Percentiles rank a stretch among this genome's conserved stretches.
These are phyloP conservation scores for Chlorophyllum brunneum DNA, from an alignment of 768 basidiomycete genomes.

Conservation along the genomic window DNA sequence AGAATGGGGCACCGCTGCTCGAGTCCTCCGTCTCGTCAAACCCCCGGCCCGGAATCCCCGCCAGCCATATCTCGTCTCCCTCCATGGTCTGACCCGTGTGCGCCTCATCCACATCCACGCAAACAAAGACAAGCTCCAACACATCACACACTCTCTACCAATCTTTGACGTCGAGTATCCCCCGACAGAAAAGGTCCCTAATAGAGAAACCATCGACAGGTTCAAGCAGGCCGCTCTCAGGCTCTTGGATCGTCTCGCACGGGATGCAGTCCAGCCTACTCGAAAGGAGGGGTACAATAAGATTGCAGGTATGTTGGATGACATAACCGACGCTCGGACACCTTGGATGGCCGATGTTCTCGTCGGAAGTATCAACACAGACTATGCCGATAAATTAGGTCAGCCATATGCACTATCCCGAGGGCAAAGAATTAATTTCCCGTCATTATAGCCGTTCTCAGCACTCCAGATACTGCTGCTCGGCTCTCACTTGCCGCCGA, in stretches of 20 bases:
- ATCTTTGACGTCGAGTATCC: conserved; percentile 47
- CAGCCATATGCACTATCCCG: conserved; percentile 20
- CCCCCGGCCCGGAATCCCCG: conserved; percentile 51
- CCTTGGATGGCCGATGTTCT: conserved; percentile 80
- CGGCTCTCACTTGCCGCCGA: conserved; percentile 66
- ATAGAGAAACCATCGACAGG: conserved; percentile 51
- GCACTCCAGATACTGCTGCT: conserved; percentile 53
- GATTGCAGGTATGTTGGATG: conserved; percentile 69
- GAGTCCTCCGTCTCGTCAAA: conserved; percentile 65
- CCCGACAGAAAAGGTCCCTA: conserved; percentile 41
- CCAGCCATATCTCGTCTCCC: conserved; percentile 63
- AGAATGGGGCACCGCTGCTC: conserved; percentile 67
- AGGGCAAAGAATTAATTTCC: neutral
- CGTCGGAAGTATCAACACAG: conserved; percentile 57
- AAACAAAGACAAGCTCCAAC: conserved; percentile 23
- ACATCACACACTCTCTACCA: conserved; percentile 26
- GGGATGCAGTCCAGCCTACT: conserved; percentile 42
- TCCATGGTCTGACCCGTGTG: conserved; percentile 70
- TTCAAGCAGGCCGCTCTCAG: conserved; percentile 69
- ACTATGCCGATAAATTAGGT: conserved; percentile 74
- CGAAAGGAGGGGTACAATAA: conserved; percentile 67
- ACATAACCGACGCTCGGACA: conserved; percentile 57
- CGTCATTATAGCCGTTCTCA: conserved; percentile 48
- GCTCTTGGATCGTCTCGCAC: conserved; percentile 62
- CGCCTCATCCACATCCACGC: conserved; percentile 38